phyloP scores from a whole-genome alignment of 2,329 filamentous ascomycete genomes.

The Didymella lethalis region DNA sequence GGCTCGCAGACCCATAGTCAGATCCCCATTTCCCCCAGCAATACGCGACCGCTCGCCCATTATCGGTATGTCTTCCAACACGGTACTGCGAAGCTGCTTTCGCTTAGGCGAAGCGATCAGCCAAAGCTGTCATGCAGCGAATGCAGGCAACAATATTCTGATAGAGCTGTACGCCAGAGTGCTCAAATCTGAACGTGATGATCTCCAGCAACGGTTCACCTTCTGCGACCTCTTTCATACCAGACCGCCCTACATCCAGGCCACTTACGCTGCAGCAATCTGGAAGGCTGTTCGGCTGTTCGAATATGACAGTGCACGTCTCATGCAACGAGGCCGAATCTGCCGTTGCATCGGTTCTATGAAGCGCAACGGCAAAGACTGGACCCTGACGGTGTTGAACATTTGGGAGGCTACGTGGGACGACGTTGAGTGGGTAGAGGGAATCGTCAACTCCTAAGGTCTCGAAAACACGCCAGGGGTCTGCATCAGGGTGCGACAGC shows the following conservation, averaged over 20 bases:
- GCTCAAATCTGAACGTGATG: conserved; percentile 64
- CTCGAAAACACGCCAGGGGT: conserved; percentile 7
- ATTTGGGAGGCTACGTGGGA: conserved; percentile 63
- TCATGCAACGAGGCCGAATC: conserved; percentile 54
- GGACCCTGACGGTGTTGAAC: conserved; percentile 58
- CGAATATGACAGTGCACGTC: conserved; percentile 56
- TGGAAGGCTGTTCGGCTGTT: conserved; percentile 58
- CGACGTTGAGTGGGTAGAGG: conserved; percentile 61
- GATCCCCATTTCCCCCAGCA: conserved; percentile 60
- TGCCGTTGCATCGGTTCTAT: conserved; percentile 60
- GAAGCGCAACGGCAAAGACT: conserved; percentile 54
- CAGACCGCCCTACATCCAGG: conserved; percentile 62
- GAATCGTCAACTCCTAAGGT: conserved; percentile 47
- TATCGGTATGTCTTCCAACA: conserved; percentile 59
- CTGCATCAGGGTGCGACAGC: background rate
- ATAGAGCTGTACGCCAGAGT: conserved; percentile 72
- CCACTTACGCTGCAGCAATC: conserved; percentile 52
- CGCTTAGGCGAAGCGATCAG: conserved; percentile 68
- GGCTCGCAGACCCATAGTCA: conserved; percentile 55
- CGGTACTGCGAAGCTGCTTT: conserved; percentile 67
- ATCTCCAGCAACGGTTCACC: conserved; percentile 67
- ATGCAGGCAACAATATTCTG: conserved; percentile 58
- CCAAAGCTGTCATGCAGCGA: conserved; percentile 55
- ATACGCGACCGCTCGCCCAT: conserved; percentile 63
- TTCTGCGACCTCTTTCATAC: conserved; percentile 69